phyloP scores from a whole-genome alignment of 768 basidiomycete species.

The Mycena olivaceomarginata region DNA sequence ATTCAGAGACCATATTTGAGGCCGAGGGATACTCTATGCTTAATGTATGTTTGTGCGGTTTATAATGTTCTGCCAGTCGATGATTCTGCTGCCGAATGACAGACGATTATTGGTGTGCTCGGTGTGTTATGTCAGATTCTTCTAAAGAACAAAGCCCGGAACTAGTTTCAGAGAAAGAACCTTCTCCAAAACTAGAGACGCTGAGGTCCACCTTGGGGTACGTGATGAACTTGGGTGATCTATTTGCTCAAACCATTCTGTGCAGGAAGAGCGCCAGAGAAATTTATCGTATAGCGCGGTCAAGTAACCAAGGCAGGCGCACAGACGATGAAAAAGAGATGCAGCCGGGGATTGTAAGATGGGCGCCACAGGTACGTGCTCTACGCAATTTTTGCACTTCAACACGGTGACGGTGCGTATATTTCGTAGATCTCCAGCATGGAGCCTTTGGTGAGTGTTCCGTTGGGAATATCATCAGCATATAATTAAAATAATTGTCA shows the following conservation, averaged over 20 bases:
- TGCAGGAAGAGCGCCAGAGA: neutral
- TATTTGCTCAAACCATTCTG: neutral
- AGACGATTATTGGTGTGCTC: constrained; percentile 1
- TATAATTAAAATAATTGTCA: too few species aligned
- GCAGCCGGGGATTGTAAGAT: neutral
- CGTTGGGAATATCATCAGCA: too few species aligned
- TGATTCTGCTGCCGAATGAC: neutral
- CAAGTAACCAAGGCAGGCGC: neutral
- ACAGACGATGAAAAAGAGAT: too few species aligned
- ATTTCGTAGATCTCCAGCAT: too few species aligned
- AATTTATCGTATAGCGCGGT: neutral
- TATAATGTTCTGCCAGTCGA: too few species aligned
- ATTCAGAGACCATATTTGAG: constrained; percentile 1
- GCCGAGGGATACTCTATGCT: neutral
- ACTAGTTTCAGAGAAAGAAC: neutral
- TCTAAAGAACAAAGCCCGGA: neutral
- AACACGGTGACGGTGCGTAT: too few species aligned
- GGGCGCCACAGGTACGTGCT: constrained; percentile 9
- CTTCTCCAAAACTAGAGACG: neutral
- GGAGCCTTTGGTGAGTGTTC: constrained; percentile 40
- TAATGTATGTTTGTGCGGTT: neutral
- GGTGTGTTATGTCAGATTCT: neutral
- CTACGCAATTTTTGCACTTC: too few species aligned
- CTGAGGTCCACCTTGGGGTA: constrained; percentile 5
- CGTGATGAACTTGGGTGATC: neutral